Evolutionary conservation across 2,329 filamentous ascomycete genomes (phyloP), one percentile per base, ranked within the genome.

Genomic region (Aspergillus sp.): DNA sequence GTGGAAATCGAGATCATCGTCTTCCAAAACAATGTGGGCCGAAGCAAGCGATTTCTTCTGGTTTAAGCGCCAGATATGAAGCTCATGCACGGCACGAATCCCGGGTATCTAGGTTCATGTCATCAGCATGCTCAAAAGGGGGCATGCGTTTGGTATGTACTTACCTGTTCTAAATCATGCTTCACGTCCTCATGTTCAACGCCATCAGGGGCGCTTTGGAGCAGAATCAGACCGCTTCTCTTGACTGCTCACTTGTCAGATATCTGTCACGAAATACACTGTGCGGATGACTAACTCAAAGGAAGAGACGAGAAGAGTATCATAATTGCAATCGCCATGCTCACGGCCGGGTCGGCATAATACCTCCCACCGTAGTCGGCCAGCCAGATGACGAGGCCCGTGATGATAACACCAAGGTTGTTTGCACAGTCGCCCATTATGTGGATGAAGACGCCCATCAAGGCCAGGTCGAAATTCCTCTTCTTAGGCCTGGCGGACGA

Each of bases 371-470:
- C 74, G 25, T 80, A 83, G 25, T 78, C 65, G 0, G 80, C 76
- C 52, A 85, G 75, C 88, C 87, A 90, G 66, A 91, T 87, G 29
- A 89, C 76, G 2, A 86, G 63, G 0, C 86, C 87, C 1, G 87
- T 81, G 32, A 86, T 74, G 45, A 91, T 89, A 54, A 92, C 88
- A 9, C 87, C 88, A 10, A 91, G 68, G 60, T 92, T 92, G 72
- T 91, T 91, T 57, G 88, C 77, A 4, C 87, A 86, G 62, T 92
- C 88, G 29, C 87, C 85, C 2, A 88, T 63, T 21, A 91, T 81
- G 62, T 92, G 88, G 13, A 89, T 71, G 10, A 91, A 64, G 1
- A 89, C 87, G 1, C 85, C 88, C 56, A 88, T 73, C 76, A 89
- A 86, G 10, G 85, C 87, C n/a, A 91, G 75, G 64, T 91, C 85